These are phyloP conservation scores for Isoetes engelmannii DNA, from an alignment of 83 land plant genomes.

Conservation along the genomic window DNA sequence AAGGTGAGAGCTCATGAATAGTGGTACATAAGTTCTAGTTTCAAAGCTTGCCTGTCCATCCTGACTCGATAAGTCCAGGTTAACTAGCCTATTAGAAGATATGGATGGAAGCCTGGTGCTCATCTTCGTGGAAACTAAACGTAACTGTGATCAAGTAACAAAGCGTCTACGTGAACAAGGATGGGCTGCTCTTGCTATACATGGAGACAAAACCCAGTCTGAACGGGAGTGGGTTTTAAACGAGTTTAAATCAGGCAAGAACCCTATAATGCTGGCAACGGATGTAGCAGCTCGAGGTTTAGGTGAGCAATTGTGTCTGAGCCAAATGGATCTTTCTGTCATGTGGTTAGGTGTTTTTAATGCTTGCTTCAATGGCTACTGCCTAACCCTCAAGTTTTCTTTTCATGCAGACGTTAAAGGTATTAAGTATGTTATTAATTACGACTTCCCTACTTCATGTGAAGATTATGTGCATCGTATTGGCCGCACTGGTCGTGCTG, in stretches of 20 bases:
- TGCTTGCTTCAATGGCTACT: neutral
- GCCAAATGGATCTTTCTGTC: neutral
- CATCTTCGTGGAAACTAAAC: constrained; percentile 73
- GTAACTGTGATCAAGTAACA: constrained; percentile 72
- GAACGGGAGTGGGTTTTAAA: constrained; percentile 63
- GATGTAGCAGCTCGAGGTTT: constrained; percentile 94
- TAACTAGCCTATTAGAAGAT: neutral
- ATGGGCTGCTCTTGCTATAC: constrained; percentile 68
- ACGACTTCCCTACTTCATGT: constrained; percentile 83
- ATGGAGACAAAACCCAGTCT: constrained; percentile 79
- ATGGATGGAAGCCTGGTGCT: constrained; percentile 31
- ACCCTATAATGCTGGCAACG: constrained; percentile 82
- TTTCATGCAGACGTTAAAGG: neutral
- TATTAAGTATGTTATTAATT: constrained; percentile 71
- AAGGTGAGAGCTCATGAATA: neutral
- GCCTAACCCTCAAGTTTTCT: too few relatives aligned
- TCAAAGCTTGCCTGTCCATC: constrained; percentile 14
- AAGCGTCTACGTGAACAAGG: constrained; percentile 44
- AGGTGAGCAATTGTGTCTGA: too few relatives aligned
- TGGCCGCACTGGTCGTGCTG: constrained; percentile 85
- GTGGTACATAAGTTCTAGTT: neutral
- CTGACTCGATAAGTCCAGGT: constrained; percentile 35
- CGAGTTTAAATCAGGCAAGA: constrained; percentile 57
- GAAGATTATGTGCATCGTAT: constrained; percentile 92
- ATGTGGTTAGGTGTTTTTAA: neutral